Conservation (phyloP, 305 asterid genomes). For the Fraxinus sp. region DNA sequence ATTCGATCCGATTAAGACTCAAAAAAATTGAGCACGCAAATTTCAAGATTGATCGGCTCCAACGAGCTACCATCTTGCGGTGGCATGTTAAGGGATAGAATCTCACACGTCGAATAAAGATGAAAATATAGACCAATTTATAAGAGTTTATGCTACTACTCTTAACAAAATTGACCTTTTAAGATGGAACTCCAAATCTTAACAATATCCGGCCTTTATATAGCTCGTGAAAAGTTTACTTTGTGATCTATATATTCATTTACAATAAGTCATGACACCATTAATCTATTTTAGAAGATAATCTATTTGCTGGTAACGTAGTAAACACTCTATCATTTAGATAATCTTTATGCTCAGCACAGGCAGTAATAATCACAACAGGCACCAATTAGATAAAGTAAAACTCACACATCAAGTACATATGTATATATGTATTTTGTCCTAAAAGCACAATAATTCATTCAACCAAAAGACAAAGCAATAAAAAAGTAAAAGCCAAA, state of each 20-base stretch:
- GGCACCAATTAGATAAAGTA: background rate
- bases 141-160: too few species aligned
- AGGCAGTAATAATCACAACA: conserved; percentile 2
- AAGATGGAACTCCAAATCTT: too few species aligned
- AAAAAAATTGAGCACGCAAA: too few species aligned
- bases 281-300: background rate
- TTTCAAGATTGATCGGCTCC: too few species aligned
- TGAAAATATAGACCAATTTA: too few species aligned
- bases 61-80: too few species aligned
- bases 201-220: background rate
- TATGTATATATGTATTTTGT: background rate
- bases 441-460: background rate
- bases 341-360: background rate
- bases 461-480: conserved; percentile 1
- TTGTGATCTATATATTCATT: background rate
- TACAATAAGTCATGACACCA: too few species aligned
- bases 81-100: too few species aligned
- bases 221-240: background rate
- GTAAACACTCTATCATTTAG: background rate
- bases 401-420: background rate
- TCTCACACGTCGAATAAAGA: too few species aligned
- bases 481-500: background rate
- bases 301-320: background rate
- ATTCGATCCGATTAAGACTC: too few species aligned
- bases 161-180: too few species aligned